Evolutionary conservation across 1,284 basidiomycete genomes (phyloP), one percentile per base, ranked within the genome.

Genomic region (Ceratobasidium sp.): DNA sequence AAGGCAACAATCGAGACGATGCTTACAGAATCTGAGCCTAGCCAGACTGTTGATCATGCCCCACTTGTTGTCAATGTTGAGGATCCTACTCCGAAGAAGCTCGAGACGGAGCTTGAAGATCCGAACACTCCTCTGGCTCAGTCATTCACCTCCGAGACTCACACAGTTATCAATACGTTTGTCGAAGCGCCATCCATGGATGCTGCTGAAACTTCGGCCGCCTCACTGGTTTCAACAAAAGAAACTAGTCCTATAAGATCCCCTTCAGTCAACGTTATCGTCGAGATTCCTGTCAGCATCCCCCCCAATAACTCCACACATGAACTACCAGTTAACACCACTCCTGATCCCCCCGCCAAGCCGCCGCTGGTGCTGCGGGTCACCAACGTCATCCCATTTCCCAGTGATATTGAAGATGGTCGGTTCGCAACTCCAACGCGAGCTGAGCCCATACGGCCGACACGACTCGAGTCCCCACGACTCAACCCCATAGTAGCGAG

Each of bases 371-470:
- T 47, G n/a, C 22, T 22, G 20, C 45, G 7, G 45, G 22, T 8
- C 45, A 8, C 45, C 45, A 47, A 22, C 45, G 20, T 64, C 20
- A 47, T 64, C 3, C 60, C 60, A 40, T 64, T 64, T 49, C 45
- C 45, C 8, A 47, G 45, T 47, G 45, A 47, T 20, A 12, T 10
- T 12, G 45, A 47, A 10, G 22, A 6, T 47, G 45, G n/a, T n/a
- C n/a, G n/a, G n/a, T n/a, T n/a, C n/a, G n/a, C n/a, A n/a, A n/a
- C n/a, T n/a, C n/a, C n/a, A n/a, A n/a, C n/a, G n/a, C n/a, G n/a
- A n/a, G n/a, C n/a, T n/a, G n/a, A n/a, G n/a, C n/a, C n/a, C n/a
- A n/a, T n/a, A n/a, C n/a, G n/a, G n/a, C n/a, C n/a, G n/a, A n/a
- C n/a, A n/a, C n/a, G n/a, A n/a, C n/a, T n/a, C n/a, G n/a, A n/a